Evolutionary conservation across 2,329 filamentous ascomycete genomes (phyloP).

Genomic region (Fusarium pilosicola): DNA sequence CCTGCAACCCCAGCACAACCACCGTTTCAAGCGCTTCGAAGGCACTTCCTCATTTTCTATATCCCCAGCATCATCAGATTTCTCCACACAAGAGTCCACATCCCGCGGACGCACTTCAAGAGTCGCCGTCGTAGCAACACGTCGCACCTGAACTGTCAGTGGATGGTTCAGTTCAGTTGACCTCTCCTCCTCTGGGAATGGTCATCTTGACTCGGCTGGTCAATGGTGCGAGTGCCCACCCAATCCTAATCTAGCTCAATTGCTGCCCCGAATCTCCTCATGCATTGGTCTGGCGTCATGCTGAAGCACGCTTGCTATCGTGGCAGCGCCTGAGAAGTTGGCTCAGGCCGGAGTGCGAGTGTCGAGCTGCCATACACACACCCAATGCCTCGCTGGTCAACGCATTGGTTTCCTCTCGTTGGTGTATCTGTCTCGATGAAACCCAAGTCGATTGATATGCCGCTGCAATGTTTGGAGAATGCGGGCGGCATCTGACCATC

Average conservation of each 20-base stretch:
- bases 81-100: slow-evolving; percentile 39
- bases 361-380: slow-evolving; percentile 35
- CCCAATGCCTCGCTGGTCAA: slow-evolving; percentile 21
- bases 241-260: slow-evolving; percentile 43
- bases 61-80: slow-evolving; percentile 37
- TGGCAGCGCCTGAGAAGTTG: slow-evolving; percentile 52
- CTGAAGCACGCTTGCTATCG: slow-evolving; percentile 50
- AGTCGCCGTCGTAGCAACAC: slow-evolving; percentile 41
- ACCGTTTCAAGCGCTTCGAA: slow-evolving; percentile 23
- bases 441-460: slow-evolving; percentile 27
- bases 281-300: slow-evolving; percentile 43
- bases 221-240: slow-evolving; percentile 45
- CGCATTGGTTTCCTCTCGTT: slow-evolving; percentile 18
- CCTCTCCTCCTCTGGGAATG: slow-evolving; percentile 20
- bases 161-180: slow-evolving; percentile 23
- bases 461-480: slow-evolving; percentile 21
- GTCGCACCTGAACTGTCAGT: slow-evolving; percentile 40
- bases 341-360: slow-evolving; percentile 22
- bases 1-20: slow-evolving; percentile 38
- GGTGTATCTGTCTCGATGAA: slow-evolving; percentile 31
- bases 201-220: slow-evolving; percentile 17
- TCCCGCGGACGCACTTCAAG: slow-evolving; percentile 39
- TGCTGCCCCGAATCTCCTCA: slow-evolving; percentile 34
- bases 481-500: slow-evolving; percentile 41
- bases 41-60: slow-evolving; percentile 18